A percentile compares a stretch with the other conserved stretches of the same genome.
Evolutionary conservation across 305 asterid genomes (phyloP).

Genomic region (Nicotiana rustica): DNA sequence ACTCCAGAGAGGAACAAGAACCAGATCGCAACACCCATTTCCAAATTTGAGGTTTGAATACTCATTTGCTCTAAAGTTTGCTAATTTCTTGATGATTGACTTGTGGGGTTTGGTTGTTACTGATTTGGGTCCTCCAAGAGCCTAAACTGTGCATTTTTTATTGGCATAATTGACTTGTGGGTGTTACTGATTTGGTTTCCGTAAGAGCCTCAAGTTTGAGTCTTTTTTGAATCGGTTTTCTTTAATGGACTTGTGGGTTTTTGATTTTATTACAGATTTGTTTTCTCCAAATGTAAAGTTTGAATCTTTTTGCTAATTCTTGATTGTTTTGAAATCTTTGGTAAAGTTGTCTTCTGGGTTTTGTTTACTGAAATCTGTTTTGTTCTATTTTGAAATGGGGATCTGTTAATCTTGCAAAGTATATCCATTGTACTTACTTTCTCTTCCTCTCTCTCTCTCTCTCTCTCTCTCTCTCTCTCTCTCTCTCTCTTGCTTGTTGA

Average conservation of each 20-base stretch:
- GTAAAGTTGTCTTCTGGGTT: slow-evolving; percentile 22
- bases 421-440: too few species aligned
- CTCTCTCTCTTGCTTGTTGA: background rate
- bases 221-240: background rate
- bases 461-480: background rate
- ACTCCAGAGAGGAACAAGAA: slow-evolving; percentile 82
- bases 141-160: background rate
- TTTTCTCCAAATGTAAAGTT: background rate
- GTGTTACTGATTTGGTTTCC: background rate
- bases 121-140: background rate
- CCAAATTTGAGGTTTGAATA: slow-evolving; percentile 74
- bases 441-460: too few species aligned
- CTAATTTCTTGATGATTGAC: background rate
- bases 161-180: slow-evolving; percentile 16
- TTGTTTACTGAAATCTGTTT: slow-evolving; percentile 36
- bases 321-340: background rate
- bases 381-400: background rate
- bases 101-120: slow-evolving; percentile 20
- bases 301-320: background rate
- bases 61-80: background rate
- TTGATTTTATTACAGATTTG: background rate
- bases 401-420: too few species aligned
- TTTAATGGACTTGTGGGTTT: slow-evolving; percentile 28
- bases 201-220: background rate
- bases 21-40: slow-evolving; percentile 68